Evolutionary conservation across 305 asterid genomes (phyloP), one percentile per base, ranked within the genome.

Genomic region (Rubia balearica): DNA sequence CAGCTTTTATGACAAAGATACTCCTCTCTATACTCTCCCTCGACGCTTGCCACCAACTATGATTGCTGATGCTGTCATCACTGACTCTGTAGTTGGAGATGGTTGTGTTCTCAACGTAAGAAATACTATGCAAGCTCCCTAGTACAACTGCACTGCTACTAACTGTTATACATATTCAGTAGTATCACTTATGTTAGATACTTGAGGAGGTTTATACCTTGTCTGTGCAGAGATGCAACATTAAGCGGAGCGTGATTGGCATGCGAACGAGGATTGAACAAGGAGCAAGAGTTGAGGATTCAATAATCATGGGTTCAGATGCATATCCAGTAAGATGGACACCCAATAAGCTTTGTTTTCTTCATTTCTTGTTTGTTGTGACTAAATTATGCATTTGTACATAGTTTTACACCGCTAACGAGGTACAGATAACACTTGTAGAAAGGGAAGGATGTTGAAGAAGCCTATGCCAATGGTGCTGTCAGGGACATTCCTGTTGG

Each of bases 1-100:
- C 86, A 86, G 94, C 73, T 89, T 90, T 84, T 78, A 82, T 13
- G 96, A 87, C 61, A 82, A 79, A 75, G 80, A 81, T 69, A 81
- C 77, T 59, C 97, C 95, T 5, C 74, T 91, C 0, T 87, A 89
- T 82, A 91, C 97, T 64, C 82, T 89, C 79, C 96, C 97, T 11
- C 90, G 96, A 13, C 89, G 81, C 81, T 83, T 85, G 69, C 97
- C 96, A 86, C 97, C 97, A 19, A 89, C 91, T 71, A 86, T 82
- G 38, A 81, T 87, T 61, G 67, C 87, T 0, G 88, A 87, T 76
- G 96, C 97, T 24, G 83, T 78, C 64, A 87, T 91, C 69, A 80
- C 86, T 17, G 90, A 89, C 70, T 91, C 92, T 46, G 78, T 85
- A 73, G 81, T 91, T 4, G 97, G 95, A 70, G 91, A 86, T 27